Percentiles rank a stretch among this genome's conserved stretches.
phyloP scores from a whole-genome alignment of 2,329 filamentous ascomycete species.

The Arthrocladium fulminans region DNA sequence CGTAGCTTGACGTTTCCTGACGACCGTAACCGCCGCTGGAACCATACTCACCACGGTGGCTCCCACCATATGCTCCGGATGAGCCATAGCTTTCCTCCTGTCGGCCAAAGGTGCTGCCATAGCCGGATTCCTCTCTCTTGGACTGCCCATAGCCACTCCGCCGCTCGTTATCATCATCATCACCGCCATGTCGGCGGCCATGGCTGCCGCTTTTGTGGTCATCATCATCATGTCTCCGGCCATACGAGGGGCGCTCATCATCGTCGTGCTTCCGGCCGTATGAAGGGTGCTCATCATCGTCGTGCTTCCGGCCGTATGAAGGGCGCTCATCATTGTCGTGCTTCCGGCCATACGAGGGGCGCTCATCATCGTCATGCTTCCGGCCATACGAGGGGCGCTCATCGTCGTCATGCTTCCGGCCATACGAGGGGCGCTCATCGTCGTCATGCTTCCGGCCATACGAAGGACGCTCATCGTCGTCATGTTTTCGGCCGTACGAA shows the following conservation, averaged over 20 bases:
- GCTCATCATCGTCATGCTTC: constrained; percentile 12
- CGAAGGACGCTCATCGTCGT: constrained; percentile 13
- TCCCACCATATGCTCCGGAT: neutral
- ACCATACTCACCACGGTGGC: neutral
- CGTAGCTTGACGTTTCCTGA: constrained; percentile 8
- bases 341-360: constrained; percentile 9
- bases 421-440: constrained; percentile 7
- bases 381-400: too few species aligned
- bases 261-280: constrained; percentile 17
- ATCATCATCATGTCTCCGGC: constrained; percentile 10
- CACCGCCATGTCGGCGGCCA: neutral
- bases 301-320: constrained; percentile 4
- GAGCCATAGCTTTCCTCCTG: constrained; percentile 8
- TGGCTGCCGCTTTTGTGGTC: neutral
- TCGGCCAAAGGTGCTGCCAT: neutral
- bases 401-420: constrained; percentile 12
- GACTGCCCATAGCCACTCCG: constrained; percentile 1
- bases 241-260: constrained; percentile 8
- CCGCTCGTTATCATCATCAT: neutral
- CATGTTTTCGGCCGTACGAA: constrained; percentile 16
- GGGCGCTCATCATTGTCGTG: constrained; percentile 5
- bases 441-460: constrained; percentile 7
- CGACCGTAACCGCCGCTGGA: constrained; percentile 10
- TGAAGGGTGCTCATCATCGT: constrained; percentile 19
- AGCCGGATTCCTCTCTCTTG: constrained; percentile 7